A percentile compares a stretch with the other conserved stretches of the same genome.
Evolutionary conservation across 2,329 filamentous ascomycete species (phyloP).

Genomic region (Cytospora mali): DNA sequence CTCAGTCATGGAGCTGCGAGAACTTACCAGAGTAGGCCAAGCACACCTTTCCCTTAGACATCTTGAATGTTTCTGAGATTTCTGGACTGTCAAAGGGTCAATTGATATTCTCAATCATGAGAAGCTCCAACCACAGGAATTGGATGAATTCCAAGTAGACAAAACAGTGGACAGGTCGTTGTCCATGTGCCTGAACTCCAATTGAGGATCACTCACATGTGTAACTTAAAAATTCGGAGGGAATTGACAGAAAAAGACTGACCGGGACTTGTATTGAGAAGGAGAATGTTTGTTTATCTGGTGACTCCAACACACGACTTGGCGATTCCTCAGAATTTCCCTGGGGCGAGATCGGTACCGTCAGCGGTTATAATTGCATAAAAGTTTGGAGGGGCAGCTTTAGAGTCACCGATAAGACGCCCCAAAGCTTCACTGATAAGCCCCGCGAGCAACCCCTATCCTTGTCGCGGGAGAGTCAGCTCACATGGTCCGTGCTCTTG

Average conservation of each 20-base stretch:
- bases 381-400: constrained; percentile 20
- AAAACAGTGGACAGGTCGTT: background rate
- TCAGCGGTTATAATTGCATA: constrained; percentile 11
- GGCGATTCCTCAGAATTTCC: constrained; percentile 18
- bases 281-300: constrained; percentile 11
- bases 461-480: background rate
- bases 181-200: background rate
- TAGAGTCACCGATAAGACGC: constrained; percentile 19
- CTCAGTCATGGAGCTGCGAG: background rate
- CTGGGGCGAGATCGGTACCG: constrained; percentile 28
- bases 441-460: constrained; percentile 11
- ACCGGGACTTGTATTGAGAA: constrained; percentile 4
- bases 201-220: constrained; percentile 21
- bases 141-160: background rate
- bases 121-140: background rate
- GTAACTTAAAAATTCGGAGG: constrained; percentile 9
- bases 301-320: constrained; percentile 13
- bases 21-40: constrained; percentile 29
- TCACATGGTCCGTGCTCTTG: background rate
- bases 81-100: constrained; percentile 18
- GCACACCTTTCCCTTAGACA: constrained; percentile 29
- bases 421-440: constrained; percentile 19
- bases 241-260: constrained; percentile 6
- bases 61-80: constrained; percentile 12
- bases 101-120: constrained; percentile 11